Base-by-base conservation (phyloP, 768 basidiomycete species). In the Leccinum variicolor region DNA sequence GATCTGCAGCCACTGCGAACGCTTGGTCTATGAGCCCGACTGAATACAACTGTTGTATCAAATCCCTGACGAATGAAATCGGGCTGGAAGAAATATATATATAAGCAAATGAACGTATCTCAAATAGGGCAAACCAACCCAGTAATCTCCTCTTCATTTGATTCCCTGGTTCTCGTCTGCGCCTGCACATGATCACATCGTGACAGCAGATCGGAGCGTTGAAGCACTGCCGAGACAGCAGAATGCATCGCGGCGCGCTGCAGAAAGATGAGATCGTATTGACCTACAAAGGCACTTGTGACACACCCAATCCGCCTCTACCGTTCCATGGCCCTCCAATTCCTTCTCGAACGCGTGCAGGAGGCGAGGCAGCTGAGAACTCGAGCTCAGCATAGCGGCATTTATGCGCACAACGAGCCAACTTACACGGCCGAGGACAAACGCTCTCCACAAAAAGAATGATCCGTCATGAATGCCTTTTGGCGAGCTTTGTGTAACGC, bases 341-440 rank as follows among this genome's bases (percentile, higher is more conserved):
- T 74, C 74, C 61, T 76, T 80, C 60, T 84, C 82, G 53, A 90
- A 86, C n/a, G 67, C 69, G 7, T 74, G 65, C 31, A 92, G 62
- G 23, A 91, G 71, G 15, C 73, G 74, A 28, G 90, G 89, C 13
- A 92, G 75, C 89, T 90, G 65, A 31, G 25, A 13, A 60, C 51
- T 23, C 17, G 25, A 6, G 50, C 34, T 62, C 29, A 62, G 43
- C 31, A 48, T 33, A 50, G 8, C 55, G 31, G n/a, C 31, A 0
- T 58, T 21, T 29, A 41, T 6, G 26, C 39, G 14, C 19, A 31
- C 39, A 54, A 60, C 36, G 21, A 57, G 29, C 50, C 53, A 60
- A 52, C 86, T 64, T 72, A 92, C 90, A 53, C 90, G 80, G 39
- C 88, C 85, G 54, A 89, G 73, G 19, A 89, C 77, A 65, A 91